Percentiles rank a stretch among this genome's conserved stretches.
Conservation (phyloP, 257 asterid genomes). For the Plectranthus barbatus region DNA sequence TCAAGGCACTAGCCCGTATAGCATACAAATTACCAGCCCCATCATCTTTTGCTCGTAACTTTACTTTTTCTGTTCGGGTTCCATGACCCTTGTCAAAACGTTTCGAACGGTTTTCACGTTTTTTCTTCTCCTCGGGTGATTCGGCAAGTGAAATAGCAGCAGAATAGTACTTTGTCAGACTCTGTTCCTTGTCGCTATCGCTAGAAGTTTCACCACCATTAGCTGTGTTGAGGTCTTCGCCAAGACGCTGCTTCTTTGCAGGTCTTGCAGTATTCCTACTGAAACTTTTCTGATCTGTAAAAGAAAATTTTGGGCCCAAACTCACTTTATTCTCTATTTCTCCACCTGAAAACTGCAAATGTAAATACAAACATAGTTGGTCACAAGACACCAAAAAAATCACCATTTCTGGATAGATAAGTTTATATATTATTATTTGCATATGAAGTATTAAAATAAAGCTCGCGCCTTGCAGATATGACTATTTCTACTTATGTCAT, state of each 20-base stretch:
- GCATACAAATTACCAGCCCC: slow-evolving; percentile 47
- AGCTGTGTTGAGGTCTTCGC: slow-evolving; percentile 37
- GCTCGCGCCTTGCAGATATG: neutral
- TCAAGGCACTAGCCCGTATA: slow-evolving; percentile 58
- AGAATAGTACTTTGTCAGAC: slow-evolving; percentile 60
- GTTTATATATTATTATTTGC: neutral
- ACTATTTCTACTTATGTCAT: neutral
- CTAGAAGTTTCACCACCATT: slow-evolving; percentile 65
- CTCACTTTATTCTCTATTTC: slow-evolving; percentile 48
- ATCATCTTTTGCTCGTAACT: slow-evolving; percentile 34
- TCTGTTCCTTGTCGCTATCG: slow-evolving; percentile 81
- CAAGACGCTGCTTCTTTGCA: slow-evolving; percentile 77
- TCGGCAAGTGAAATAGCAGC: slow-evolving; percentile 67
- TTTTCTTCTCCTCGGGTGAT: slow-evolving; percentile 80
- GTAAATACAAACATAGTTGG: slow-evolving; percentile 4
- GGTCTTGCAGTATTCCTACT: slow-evolving; percentile 44
- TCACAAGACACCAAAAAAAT: neutral
- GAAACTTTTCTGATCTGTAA: slow-evolving; percentile 42
- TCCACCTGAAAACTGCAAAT: slow-evolving; percentile 62
- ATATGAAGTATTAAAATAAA: neutral
- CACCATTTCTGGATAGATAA: neutral
- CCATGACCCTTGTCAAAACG: slow-evolving; percentile 87
- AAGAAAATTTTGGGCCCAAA: slow-evolving; percentile 40
- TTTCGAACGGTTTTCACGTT: slow-evolving; percentile 85
- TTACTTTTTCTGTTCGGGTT: slow-evolving; percentile 37